A percentile compares a stretch with the other conserved stretches of the same genome.
phyloP scores from a whole-genome alignment of 2,329 filamentous ascomycete species.

The Aureobasidium sp. region DNA sequence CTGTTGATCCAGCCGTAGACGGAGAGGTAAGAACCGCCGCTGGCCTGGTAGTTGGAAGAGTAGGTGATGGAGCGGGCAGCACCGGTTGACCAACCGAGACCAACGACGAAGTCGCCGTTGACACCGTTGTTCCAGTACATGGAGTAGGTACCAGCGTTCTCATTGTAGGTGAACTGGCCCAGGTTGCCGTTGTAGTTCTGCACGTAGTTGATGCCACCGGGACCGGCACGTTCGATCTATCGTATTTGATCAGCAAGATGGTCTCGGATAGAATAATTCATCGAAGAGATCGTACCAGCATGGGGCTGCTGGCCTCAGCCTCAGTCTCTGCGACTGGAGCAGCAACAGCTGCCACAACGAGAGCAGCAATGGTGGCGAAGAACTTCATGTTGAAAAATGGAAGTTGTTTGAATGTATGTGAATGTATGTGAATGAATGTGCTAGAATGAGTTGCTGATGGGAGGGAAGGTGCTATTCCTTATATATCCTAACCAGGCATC shows the following conservation, averaged over 20 bases:
- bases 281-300: background rate
- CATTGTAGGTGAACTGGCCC: conserved; percentile 14
- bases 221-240: background rate
- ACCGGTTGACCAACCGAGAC: conserved; percentile 21
- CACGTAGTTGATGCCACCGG: conserved; percentile 1
- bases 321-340: background rate
- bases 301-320: background rate
- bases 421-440: background rate
- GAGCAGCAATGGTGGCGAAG: background rate
- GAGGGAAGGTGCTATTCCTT: background rate
- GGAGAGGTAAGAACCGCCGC: conserved; percentile 34
- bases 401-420: background rate
- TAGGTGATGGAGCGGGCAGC: conserved; percentile 23
- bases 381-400: background rate
- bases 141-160: conserved; percentile 20
- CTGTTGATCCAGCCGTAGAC: conserved; percentile 27
- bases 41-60: conserved; percentile 30
- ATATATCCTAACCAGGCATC: background rate
- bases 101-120: conserved; percentile 19
- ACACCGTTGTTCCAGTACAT: conserved; percentile 18
- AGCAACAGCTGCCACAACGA: background rate
- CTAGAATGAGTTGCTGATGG: background rate
- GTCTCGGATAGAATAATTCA: background rate
- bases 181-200: background rate
- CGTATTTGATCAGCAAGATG: background rate